Conservation (phyloP, 495 filamentous ascomycete species). For the Stereocaulon alpinum region DNA sequence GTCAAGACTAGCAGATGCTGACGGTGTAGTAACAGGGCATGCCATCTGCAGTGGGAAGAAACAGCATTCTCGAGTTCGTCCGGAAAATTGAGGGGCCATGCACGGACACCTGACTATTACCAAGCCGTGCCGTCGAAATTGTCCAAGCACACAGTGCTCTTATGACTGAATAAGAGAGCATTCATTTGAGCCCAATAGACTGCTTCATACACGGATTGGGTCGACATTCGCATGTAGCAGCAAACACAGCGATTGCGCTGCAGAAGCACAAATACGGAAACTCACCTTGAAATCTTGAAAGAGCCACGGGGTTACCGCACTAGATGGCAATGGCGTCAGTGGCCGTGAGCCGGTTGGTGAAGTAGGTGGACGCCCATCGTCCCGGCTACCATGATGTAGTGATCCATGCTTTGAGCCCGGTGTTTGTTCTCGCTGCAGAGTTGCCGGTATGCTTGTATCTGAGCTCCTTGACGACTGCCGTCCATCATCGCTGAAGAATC, state of each 20-base stretch:
- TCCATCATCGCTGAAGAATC: conserved; percentile 83
- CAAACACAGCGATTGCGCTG: neutral
- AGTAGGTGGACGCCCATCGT: conserved; percentile 28
- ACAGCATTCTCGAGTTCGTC: no score
- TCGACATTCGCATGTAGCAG: no score
- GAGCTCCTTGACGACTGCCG: conserved; percentile 49
- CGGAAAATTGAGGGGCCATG: no score
- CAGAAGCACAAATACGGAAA: conserved; percentile 18
- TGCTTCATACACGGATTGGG: neutral
- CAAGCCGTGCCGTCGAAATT: neutral
- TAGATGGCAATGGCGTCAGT: conserved; percentile 75
- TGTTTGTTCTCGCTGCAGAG: conserved; percentile 37
- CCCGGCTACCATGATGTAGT: conserved; percentile 46
- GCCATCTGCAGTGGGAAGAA: neutral
- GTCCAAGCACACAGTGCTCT: neutral
- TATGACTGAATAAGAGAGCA: neutral
- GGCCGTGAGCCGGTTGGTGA: conserved; percentile 63
- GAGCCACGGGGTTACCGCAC: conserved; percentile 90
- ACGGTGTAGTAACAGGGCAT: neutral
- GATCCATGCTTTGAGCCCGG: conserved; percentile 61
- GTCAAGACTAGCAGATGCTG: neutral
- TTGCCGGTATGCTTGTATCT: conserved; percentile 57
- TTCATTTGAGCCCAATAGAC: neutral
- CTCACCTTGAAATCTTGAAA: conserved; percentile 80
- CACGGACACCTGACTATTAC: neutral